Evolutionary conservation across 345 rosid species (phyloP).

Genomic region (Eucalyptus erythrocorys): DNA sequence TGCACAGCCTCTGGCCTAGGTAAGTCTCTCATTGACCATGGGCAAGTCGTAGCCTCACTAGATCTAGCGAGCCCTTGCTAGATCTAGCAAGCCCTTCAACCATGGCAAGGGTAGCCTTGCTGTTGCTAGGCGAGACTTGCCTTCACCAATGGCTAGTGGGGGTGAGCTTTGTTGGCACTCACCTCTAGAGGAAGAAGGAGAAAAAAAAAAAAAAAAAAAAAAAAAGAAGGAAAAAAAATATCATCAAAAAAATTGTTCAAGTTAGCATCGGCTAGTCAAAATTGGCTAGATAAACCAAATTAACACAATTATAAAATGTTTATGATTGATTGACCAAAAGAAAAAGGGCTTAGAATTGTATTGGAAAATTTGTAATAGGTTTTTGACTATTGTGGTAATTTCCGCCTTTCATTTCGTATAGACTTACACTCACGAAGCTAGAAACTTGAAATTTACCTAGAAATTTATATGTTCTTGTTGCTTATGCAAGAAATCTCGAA

Average conservation of each 20-base stretch:
- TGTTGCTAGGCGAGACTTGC: too few relatives aligned
- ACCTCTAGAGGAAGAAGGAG: background rate
- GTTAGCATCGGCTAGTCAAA: fast-evolving
- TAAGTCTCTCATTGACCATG: too few relatives aligned
- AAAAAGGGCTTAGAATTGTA: too few relatives aligned
- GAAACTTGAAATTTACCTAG: background rate
- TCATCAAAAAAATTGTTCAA: too few relatives aligned
- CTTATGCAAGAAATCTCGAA: background rate
- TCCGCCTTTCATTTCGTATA: background rate
- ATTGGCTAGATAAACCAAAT: too few relatives aligned
- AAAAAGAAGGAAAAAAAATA: too few relatives aligned
- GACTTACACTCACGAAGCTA: background rate
- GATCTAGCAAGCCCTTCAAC: fast-evolving
- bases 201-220: background rate
- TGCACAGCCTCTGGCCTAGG: fast-evolving
- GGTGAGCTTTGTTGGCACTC: too few relatives aligned
- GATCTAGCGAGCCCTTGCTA: fast-evolving
- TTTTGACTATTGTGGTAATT: background rate
- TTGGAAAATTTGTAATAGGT: too few relatives aligned
- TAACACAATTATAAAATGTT: too few relatives aligned
- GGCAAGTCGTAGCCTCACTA: background rate
- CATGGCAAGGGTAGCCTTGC: background rate
- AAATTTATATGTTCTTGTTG: background rate
- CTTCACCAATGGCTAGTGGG: too few relatives aligned
- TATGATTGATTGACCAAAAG: too few relatives aligned